Percentiles rank a stretch among this genome's conserved stretches.
Evolutionary conservation across 1,284 basidiomycete genomes (phyloP).

Genomic region (Afroboletus lepidellus): DNA sequence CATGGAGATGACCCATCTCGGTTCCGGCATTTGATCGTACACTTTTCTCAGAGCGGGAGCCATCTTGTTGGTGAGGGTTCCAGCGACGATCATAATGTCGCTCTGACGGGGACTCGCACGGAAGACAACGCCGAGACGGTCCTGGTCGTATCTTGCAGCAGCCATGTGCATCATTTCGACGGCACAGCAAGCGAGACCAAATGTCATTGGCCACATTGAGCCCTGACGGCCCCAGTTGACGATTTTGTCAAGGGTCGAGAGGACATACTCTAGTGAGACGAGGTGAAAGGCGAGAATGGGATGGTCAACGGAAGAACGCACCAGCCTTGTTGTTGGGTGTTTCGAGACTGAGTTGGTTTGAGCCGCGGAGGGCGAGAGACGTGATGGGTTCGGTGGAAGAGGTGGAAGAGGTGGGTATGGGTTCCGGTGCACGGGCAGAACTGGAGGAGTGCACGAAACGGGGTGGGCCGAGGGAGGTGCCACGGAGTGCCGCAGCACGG

Average conservation of each 20-base stretch:
- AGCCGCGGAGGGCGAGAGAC: constrained; percentile 68
- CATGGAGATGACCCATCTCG: constrained; percentile 99
- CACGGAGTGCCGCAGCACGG: constrained; percentile 44
- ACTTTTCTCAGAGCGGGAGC: constrained; percentile 94
- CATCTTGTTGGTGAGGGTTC: constrained; percentile 99
- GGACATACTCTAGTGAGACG: constrained; percentile 80
- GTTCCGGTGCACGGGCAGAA: constrained; percentile 38
- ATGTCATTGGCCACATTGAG: constrained; percentile 99
- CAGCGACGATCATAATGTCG: constrained; percentile 99
- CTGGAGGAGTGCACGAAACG: constrained; percentile 58
- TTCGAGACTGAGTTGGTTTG: constrained; percentile 85
- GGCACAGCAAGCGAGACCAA: constrained; percentile 97
- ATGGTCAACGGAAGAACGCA: constrained; percentile 41
- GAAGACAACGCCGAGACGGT: constrained; percentile 96
- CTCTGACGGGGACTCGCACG: constrained; percentile 97
- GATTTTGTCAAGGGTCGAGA: constrained; percentile 95
- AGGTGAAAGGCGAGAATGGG: constrained; percentile 3
- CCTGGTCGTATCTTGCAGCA: constrained; percentile 97
- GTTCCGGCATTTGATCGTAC: constrained; percentile 97
- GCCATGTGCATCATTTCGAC: constrained; percentile 99
- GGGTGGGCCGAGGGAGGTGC: constrained; percentile 42
- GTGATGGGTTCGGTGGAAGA: constrained; percentile 58
- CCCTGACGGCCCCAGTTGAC: constrained; percentile 98
- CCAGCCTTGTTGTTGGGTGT: constrained; percentile 88
- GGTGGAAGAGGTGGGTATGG: constrained; percentile 44